Conservation (phyloP, 345 rosid genomes). For the Bretschneidera sinensis region DNA sequence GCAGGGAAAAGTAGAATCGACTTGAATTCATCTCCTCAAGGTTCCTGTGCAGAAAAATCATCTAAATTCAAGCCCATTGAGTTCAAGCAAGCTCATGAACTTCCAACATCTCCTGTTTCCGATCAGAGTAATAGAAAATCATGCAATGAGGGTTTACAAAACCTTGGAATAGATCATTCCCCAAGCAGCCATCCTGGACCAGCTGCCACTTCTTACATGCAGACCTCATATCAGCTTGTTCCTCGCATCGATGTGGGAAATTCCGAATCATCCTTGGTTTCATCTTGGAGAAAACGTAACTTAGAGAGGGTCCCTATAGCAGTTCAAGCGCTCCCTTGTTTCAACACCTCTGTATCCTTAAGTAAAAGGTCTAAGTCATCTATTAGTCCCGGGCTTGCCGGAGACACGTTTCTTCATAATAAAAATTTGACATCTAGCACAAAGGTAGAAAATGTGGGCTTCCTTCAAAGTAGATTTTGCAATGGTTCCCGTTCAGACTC, state of each 20-base stretch:
- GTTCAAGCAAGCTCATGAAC: conserved; percentile 18
- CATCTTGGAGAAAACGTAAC: conserved; percentile 16
- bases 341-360: conserved; percentile 9
- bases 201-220: conserved; percentile 2
- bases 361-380: conserved; percentile 15
- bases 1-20: conserved; percentile 20
- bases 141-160: conserved; percentile 11
- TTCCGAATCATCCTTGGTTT: conserved; percentile 10
- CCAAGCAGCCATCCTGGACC: conserved; percentile 9
- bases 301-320: conserved; percentile 16
- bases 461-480: conserved; percentile 4
- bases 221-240: conserved; percentile 14
- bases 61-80: conserved; percentile 11
- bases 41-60: conserved; percentile 4
- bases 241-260: conserved; percentile 17
- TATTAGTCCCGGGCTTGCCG: conserved; percentile 6
- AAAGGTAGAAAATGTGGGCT: conserved; percentile 1
- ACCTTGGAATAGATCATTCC: conserved; percentile 6
- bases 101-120: conserved; percentile 6
- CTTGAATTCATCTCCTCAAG: conserved; percentile 12
- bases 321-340: conserved; percentile 43
- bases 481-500: not conserved
- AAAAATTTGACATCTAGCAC: conserved; percentile 9
- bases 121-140: conserved; percentile 15
- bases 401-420: conserved; percentile 3